Conservation (phyloP, 192 early-diverging fungal species). For the Backusella psychrophila region DNA sequence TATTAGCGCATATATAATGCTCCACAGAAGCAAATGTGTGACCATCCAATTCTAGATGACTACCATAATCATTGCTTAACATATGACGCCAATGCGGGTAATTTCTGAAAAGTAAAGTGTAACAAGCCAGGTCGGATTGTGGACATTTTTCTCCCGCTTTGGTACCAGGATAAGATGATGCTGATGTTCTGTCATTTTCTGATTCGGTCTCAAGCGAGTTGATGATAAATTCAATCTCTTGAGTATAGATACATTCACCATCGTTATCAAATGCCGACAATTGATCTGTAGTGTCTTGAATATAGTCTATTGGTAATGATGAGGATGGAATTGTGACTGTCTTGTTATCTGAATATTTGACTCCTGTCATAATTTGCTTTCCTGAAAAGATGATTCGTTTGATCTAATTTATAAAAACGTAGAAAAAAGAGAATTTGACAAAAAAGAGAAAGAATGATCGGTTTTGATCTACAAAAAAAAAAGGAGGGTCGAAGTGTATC, state of each 20-base stretch:
- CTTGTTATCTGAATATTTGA: background rate
- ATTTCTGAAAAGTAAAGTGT: slow-evolving; percentile 1
- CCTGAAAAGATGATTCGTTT: background rate
- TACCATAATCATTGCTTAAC: slow-evolving; percentile 17
- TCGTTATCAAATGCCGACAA: background rate
- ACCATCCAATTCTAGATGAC: slow-evolving; percentile 19
- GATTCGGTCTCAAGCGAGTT: background rate
- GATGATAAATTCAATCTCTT: background rate
- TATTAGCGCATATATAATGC: slow-evolving; percentile 8
- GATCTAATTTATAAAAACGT: too few relatives aligned
- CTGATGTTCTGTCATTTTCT: background rate
- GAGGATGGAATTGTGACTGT: background rate
- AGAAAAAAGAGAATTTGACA: too few relatives aligned
- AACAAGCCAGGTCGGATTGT: background rate
- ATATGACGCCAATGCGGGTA: slow-evolving; percentile 25
- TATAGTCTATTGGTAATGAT: background rate
- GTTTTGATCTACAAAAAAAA: background rate
- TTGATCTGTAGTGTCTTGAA: background rate
- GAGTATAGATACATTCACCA: background rate
- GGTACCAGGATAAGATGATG: background rate
- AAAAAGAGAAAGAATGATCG: too few relatives aligned
- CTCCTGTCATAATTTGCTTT: background rate
- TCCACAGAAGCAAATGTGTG: slow-evolving; percentile 25
- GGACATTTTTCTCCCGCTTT: background rate
- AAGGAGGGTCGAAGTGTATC: background rate